phyloP scores from a whole-genome alignment of 495 filamentous ascomycete genomes.

The Lasiosphaeria hispida region DNA sequence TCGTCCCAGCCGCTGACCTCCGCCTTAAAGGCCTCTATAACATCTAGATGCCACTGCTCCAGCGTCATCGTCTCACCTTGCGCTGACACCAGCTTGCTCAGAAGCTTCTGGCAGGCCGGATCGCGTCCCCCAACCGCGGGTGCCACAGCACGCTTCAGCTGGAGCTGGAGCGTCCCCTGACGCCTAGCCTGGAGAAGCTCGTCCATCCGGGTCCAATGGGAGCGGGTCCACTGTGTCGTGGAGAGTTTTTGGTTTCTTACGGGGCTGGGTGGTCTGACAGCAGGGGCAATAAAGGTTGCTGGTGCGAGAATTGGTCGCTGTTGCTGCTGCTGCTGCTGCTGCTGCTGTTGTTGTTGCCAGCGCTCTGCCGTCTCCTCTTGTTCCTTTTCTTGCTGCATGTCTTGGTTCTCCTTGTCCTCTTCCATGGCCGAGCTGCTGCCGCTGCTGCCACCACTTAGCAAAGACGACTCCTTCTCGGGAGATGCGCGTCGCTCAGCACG shows the following conservation, averaged over 20 bases:
- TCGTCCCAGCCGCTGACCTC: constrained; percentile 46
- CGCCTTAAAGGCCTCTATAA: constrained; percentile 44
- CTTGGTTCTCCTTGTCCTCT: constrained; percentile 19
- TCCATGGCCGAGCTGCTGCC: constrained; percentile 1
- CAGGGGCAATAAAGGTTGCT: not conserved
- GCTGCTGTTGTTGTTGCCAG: not conserved
- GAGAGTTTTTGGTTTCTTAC: constrained; percentile 25
- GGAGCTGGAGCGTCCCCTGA: constrained; percentile 27
- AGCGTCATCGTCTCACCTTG: constrained; percentile 40
- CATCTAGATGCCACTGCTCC: constrained; percentile 52
- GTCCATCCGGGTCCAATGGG: constrained; percentile 44
- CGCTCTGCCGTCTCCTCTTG: constrained; percentile 1
- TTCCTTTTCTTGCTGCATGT: not conserved
- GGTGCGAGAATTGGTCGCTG: not conserved
- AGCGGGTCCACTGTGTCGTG: constrained; percentile 36
- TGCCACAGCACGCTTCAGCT: constrained; percentile 19
- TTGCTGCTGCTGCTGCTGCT: constrained; percentile 4
- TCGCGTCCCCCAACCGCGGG: not conserved
- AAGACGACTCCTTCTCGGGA: constrained; percentile 18
- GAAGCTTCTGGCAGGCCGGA: constrained; percentile 10
- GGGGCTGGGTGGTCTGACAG: constrained; percentile 3
- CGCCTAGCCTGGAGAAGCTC: constrained; percentile 34
- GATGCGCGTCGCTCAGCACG: constrained; percentile 27
- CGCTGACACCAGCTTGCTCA: constrained; percentile 35
- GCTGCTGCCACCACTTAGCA: constrained; percentile 2